These are phyloP conservation scores for Gracilaria vermiculophylla DNA, from an alignment of 23 red algal genomes.

Conservation along the genomic window DNA sequence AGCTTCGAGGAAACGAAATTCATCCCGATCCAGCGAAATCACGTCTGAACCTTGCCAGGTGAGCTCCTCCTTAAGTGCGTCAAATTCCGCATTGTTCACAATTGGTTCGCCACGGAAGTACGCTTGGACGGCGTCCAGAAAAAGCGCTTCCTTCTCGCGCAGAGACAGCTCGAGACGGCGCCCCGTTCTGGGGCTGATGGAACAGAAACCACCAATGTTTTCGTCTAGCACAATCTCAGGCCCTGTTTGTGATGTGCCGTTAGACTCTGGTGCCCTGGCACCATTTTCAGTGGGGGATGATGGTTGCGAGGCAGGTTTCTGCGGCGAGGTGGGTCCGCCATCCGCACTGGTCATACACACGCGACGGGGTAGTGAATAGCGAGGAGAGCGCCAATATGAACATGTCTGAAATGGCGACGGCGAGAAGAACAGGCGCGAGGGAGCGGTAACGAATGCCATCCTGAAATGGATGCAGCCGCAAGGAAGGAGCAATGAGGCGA, in stretches of 20 bases:
- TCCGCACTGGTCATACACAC: background rate
- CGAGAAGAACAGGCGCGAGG: background rate
- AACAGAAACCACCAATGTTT: constrained; percentile 84
- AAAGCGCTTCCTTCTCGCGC: constrained; percentile 87
- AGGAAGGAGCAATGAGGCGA: background rate
- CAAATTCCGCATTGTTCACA: constrained; percentile 89
- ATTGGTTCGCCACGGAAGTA: constrained; percentile 73
- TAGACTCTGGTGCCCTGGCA: background rate
- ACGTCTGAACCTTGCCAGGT: constrained; percentile 94
- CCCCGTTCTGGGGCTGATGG: constrained; percentile 74
- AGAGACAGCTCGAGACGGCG: constrained; percentile 64
- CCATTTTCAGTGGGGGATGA: background rate
- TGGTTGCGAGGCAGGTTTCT: background rate
- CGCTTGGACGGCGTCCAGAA: constrained; percentile 83
- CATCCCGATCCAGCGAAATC: constrained; percentile 77
- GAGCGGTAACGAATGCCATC: constrained; percentile 9
- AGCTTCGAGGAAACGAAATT: constrained; percentile 89
- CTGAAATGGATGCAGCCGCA: background rate
- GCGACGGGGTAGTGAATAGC: background rate
- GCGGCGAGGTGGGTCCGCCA: background rate
- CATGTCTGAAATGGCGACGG: constrained; percentile 5
- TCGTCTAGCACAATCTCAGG: constrained; percentile 52
- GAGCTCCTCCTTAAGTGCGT: constrained; percentile 93
- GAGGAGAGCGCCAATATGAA: background rate
- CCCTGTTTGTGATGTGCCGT: background rate